phyloP scores from a whole-genome alignment of 140 eudicot species.

The Senecio squalidus region DNA sequence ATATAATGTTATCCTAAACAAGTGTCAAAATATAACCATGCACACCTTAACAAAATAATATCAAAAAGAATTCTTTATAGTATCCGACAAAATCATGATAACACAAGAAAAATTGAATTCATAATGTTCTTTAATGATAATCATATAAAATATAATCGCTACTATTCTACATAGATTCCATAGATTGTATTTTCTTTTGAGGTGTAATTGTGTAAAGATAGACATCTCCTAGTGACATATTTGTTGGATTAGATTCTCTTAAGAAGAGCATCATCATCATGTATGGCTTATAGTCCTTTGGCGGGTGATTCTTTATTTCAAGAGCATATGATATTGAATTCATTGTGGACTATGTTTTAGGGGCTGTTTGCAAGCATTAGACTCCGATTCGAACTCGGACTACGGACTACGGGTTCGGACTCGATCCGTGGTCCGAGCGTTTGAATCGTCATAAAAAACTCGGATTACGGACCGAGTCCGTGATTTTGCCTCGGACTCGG shows the following conservation, averaged over 20 bases:
- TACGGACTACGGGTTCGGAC: too few species aligned
- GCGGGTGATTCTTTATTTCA: constrained; percentile 1
- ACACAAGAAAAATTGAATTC: not conserved
- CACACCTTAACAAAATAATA: not conserved
- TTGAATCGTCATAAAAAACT: too few species aligned
- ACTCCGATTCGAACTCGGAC: too few species aligned
- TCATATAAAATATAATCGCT: too few species aligned
- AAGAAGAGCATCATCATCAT: constrained; percentile 18
- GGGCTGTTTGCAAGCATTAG: too few species aligned
- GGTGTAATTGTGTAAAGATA: constrained; percentile 13
- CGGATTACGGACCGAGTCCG: too few species aligned
- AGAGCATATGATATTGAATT: not conserved
- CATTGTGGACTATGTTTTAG: too few species aligned
- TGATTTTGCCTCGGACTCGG: too few species aligned
- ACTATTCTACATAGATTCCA: constrained; percentile 15
- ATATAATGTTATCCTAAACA: too few species aligned
- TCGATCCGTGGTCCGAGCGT: too few species aligned
- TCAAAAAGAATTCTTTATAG: not conserved
- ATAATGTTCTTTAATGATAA: not conserved
- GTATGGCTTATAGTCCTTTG: constrained; percentile 24
- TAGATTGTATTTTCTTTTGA: constrained; percentile 17
- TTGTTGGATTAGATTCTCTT: constrained; percentile 21
- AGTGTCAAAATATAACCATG: too few species aligned
- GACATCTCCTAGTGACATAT: constrained; percentile 27
- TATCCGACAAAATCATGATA: constrained; percentile 9